Percentiles rank a stretch among this genome's conserved stretches.
Evolutionary conservation across 2,329 filamentous ascomycete species (phyloP).

Genomic region (Cytospora schulzeri): DNA sequence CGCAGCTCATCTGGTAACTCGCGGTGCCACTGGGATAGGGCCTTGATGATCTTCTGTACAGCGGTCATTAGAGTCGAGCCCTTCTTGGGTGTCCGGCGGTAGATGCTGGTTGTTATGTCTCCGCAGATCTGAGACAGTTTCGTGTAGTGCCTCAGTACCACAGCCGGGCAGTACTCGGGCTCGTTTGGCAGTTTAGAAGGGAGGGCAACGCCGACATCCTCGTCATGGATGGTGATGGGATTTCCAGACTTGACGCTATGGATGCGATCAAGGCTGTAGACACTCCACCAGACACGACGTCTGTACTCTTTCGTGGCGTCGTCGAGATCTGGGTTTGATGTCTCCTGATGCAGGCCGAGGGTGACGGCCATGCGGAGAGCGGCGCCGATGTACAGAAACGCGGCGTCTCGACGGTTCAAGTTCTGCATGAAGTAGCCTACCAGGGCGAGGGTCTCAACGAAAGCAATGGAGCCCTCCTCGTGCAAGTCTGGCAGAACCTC

Average conservation of each 20-base stretch:
- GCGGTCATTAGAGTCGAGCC: slow-evolving; percentile 51
- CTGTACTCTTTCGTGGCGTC: slow-evolving; percentile 50
- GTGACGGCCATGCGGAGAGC: slow-evolving; percentile 60
- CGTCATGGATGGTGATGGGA: slow-evolving; percentile 56
- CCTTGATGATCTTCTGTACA: slow-evolving; percentile 52
- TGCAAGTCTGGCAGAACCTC: slow-evolving; percentile 57
- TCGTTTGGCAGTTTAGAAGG: slow-evolving; percentile 41
- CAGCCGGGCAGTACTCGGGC: slow-evolving; percentile 46
- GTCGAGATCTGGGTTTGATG: slow-evolving; percentile 39
- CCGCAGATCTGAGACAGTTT: slow-evolving; percentile 55
- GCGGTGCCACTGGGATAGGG: slow-evolving; percentile 52
- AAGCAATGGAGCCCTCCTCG: slow-evolving; percentile 55
- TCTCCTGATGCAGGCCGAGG: slow-evolving; percentile 57
- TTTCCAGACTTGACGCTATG: slow-evolving; percentile 57
- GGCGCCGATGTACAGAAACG: slow-evolving; percentile 56
- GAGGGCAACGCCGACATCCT: slow-evolving; percentile 51
- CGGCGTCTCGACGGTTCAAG: slow-evolving; percentile 56
- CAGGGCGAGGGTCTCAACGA: slow-evolving; percentile 56
- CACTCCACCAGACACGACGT: slow-evolving; percentile 58
- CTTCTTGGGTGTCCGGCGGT: slow-evolving; percentile 46
- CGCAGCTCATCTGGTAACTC: slow-evolving; percentile 50
- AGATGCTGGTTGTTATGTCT: slow-evolving; percentile 49
- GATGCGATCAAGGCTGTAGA: slow-evolving; percentile 57
- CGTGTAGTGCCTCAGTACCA: slow-evolving; percentile 54
- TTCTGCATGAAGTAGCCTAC: slow-evolving; percentile 61